These are phyloP conservation scores for Cryptosporidium xiaoi DNA, from an alignment of 169 alveolate genomes.

Conservation along the genomic window DNA sequence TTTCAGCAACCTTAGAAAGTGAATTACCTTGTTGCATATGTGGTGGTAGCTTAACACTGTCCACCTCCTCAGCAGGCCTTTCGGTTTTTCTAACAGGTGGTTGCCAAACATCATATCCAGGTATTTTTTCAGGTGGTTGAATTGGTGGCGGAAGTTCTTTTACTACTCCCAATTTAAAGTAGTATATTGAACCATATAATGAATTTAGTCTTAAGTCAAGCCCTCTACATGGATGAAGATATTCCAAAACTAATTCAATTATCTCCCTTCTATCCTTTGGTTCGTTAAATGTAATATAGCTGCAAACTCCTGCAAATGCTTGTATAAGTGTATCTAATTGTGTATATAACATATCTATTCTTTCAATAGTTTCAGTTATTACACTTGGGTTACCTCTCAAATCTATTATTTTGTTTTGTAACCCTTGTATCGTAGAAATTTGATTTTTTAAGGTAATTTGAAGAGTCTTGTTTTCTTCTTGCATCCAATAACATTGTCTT, in stretches of 20 bases:
- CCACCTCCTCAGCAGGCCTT: not conserved
- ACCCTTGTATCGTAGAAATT: conserved; percentile 77
- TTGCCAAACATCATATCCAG: conserved; percentile 73
- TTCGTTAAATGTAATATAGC: conserved; percentile 83
- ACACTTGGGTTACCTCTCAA: conserved; percentile 83
- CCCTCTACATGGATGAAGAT: conserved; percentile 87
- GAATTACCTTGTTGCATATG: conserved; percentile 66
- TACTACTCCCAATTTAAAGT: conserved; percentile 59
- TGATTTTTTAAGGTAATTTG: conserved; percentile 80
- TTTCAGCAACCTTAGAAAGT: conserved; percentile 52
- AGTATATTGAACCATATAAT: conserved; percentile 84
- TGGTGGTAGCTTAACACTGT: conserved; percentile 16
- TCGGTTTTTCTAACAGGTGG: conserved; percentile 19
- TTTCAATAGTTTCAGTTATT: conserved; percentile 84
- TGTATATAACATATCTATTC: conserved; percentile 85
- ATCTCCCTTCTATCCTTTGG: conserved; percentile 78
- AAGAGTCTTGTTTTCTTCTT: conserved; percentile 80
- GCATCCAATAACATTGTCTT: conserved; percentile 82
- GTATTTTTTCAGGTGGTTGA: conserved; percentile 68
- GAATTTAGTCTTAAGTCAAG: conserved; percentile 86
- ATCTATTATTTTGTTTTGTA: conserved; percentile 82
- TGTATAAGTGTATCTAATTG: conserved; percentile 87
- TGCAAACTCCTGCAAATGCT: conserved; percentile 89
- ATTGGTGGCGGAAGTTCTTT: conserved; percentile 71
- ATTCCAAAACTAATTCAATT: conserved; percentile 82